Base-by-base conservation (phyloP, 805 yeast species). In the Candida sanyiensis region DNA sequence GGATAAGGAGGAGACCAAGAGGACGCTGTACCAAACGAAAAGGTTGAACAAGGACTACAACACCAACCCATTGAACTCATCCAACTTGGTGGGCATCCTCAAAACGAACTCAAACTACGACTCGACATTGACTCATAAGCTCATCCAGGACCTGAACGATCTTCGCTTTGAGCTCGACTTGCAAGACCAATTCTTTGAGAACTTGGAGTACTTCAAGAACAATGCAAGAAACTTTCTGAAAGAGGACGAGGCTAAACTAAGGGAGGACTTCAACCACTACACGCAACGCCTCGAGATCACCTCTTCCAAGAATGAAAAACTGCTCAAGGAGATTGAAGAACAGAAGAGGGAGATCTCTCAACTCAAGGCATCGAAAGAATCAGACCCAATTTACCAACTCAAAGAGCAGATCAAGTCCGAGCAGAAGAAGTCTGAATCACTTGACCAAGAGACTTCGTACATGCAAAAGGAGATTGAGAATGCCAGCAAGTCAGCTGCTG, bases 41-140 rank as follows among this genome's bases (percentile, higher is more conserved):
- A 65, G 93, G 47, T 62, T 81, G 37, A 73, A 75, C 46, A 77
- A 73, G 61, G 79, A 77, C 43, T 84, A 84, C 53, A 69, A 83
- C 6, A 69, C 81, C 19, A 83, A 83, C 50, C 89, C 93, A 1
- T 57, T 81, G 30, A 72, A 69, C 32, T 77, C 73, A 46, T 70
- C 70, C 40, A 67, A 64, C 56, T 67, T 70, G 15, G 19, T 29
- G 12, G 83, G 83, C 10, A 73, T 77, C 7, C 58, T 70, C 13
- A 62, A 69, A 20, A 64, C 67, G 22, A 59, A 59, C 19, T 48
- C 56, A 2, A 54, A 64, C 28, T 61, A 61, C 44, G 56, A 64
- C 30, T 69, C 64, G 15, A 59, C 75, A 7, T 61, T 80, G 35
- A 82, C 89, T 2, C 94, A 83, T 52, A 75, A 72, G 38, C 57